phyloP scores from a whole-genome alignment of 176 grass and related monocot species.

The Triticum monococcum region DNA sequence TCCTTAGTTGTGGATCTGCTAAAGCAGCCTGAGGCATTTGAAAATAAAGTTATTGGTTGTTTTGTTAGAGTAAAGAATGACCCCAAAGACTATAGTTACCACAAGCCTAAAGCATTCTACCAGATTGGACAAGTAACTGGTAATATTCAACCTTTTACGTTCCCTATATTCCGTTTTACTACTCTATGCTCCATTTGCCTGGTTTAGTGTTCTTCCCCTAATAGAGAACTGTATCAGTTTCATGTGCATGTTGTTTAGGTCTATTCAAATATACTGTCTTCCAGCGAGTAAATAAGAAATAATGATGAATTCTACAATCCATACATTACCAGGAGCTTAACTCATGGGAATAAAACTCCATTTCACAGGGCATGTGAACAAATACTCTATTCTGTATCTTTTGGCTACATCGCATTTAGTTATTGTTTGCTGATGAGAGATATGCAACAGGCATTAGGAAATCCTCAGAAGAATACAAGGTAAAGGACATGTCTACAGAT shows the following conservation, averaged over 20 bases:
- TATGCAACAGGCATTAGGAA: constrained; percentile 60
- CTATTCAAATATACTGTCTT: background rate
- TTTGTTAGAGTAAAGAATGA: constrained; percentile 82
- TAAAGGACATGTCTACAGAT: constrained; percentile 47
- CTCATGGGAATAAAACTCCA: background rate
- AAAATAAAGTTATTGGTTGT: constrained; percentile 73
- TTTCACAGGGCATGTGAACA: background rate
- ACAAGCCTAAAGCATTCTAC: constrained; percentile 33
- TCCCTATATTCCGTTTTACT: background rate
- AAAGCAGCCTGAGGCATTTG: constrained; percentile 74
- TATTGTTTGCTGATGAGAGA: constrained; percentile 19
- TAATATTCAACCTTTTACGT: constrained; percentile 41
- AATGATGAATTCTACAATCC: background rate
- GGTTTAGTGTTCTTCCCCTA: background rate
- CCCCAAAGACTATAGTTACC: constrained; percentile 45
- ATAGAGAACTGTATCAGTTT: background rate
- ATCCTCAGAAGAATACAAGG: constrained; percentile 63
- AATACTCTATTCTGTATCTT: background rate
- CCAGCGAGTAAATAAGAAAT: constrained; percentile 1
- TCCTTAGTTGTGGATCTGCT: constrained; percentile 69
- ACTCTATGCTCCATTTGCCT: background rate
- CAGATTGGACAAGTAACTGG: constrained; percentile 75
- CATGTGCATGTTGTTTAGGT: background rate
- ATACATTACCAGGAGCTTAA: background rate
- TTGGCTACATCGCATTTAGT: constrained; percentile 8